Conservation (phyloP, 2,329 filamentous ascomycete species). For the Exophiala sideris region DNA sequence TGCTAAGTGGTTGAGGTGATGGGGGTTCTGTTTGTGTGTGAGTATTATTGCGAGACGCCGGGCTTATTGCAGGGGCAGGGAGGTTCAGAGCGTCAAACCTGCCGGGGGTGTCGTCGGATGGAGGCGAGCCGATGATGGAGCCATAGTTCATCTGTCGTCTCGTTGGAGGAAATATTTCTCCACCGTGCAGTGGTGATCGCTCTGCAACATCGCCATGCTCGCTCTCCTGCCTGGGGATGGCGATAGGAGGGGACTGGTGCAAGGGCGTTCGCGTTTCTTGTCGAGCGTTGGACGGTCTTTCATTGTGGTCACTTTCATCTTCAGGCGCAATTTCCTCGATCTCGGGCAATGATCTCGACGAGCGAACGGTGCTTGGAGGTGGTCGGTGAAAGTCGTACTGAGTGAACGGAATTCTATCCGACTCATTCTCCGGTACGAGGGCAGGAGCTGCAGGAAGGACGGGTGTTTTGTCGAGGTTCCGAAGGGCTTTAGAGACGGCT, state of each 20-base stretch:
- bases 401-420: slow-evolving; percentile 23
- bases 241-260: slow-evolving; percentile 35
- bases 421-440: slow-evolving; percentile 12
- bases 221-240: slow-evolving; percentile 38
- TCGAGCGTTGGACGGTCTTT: slow-evolving; percentile 18
- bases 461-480: slow-evolving; percentile 54
- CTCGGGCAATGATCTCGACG: slow-evolving; percentile 11
- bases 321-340: slow-evolving; percentile 19
- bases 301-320: slow-evolving; percentile 13
- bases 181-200: slow-evolving; percentile 16
- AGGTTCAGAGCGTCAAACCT: slow-evolving; percentile 54
- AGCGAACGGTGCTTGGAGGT: slow-evolving; percentile 8
- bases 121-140: slow-evolving; percentile 58
- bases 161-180: background rate
- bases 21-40: background rate
- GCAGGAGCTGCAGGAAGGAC: slow-evolving; percentile 24
- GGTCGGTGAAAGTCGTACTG: slow-evolving; percentile 27
- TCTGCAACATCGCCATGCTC: slow-evolving; percentile 17
- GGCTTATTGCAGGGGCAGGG: slow-evolving; percentile 59
- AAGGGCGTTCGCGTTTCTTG: slow-evolving; percentile 29
- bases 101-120: slow-evolving; percentile 26
- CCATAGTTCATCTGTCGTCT: slow-evolving; percentile 54
- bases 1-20: background rate
- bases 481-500: slow-evolving; percentile 69
- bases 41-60: slow-evolving; percentile 25